These are phyloP conservation scores for Alternaria metachromatica DNA, from an alignment of 2,329 filamentous ascomycete genomes.

Conservation along the genomic window DNA sequence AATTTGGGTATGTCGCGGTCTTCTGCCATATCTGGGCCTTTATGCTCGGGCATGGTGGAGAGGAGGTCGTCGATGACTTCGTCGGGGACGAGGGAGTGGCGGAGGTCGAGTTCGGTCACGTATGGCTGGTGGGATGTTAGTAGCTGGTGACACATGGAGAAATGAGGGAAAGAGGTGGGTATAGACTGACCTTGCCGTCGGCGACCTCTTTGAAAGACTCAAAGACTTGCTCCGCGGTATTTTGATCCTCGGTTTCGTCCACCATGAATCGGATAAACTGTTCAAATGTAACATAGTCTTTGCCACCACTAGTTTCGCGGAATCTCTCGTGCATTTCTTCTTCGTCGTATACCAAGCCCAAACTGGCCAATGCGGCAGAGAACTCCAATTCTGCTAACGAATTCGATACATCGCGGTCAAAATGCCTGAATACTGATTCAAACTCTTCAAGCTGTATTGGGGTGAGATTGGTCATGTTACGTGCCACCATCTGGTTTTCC, in stretches of 20 bases:
- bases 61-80: conserved; percentile 94
- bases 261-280: conserved; percentile 99
- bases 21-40: conserved; percentile 82
- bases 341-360: conserved; percentile 95
- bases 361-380: conserved; percentile 89
- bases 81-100: conserved; percentile 93
- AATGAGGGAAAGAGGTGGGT: not conserved
- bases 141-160: not conserved
- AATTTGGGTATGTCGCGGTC: conserved; percentile 87
- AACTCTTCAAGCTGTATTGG: conserved; percentile 99
- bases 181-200: conserved; percentile 76
- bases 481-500: conserved; percentile 97
- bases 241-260: conserved; percentile 97
- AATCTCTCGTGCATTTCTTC: conserved; percentile 98
- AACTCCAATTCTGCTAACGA: conserved; percentile 93
- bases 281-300: conserved; percentile 88
- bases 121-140: conserved; percentile 67
- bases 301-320: conserved; percentile 79
- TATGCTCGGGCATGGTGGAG: conserved; percentile 83
- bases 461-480: conserved; percentile 98
- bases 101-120: conserved; percentile 95
- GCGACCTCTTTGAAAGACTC: conserved; percentile 97
- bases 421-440: conserved; percentile 97
- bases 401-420: conserved; percentile 92
- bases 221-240: conserved; percentile 97